A percentile compares a stretch with the other conserved stretches of the same genome.
Evolutionary conservation across 768 basidiomycete species (phyloP).

Genomic region (Leccinellum luteum): DNA sequence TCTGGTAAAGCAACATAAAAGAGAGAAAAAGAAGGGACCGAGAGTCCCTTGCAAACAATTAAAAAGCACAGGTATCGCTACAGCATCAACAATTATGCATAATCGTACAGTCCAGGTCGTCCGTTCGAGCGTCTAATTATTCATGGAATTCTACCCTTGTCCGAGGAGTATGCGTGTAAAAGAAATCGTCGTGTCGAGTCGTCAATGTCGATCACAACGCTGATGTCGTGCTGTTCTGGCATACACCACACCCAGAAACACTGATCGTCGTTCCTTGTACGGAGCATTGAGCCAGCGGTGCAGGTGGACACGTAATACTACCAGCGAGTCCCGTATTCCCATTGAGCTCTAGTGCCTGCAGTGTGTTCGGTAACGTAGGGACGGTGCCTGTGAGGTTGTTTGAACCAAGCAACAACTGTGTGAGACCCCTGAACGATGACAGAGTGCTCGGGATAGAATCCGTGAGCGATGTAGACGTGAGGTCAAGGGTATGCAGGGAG

Average conservation of each 20-base stretch:
- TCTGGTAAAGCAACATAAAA: too few species aligned
- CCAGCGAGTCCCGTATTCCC: conserved; percentile 40
- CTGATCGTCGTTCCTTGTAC: conserved; percentile 22
- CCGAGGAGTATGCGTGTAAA: not conserved
- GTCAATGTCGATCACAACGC: not conserved
- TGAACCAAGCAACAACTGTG: conserved; percentile 38
- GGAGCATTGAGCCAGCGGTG: conserved; percentile 18
- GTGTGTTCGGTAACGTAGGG: conserved; percentile 34
- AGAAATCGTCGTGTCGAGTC: conserved; percentile 1
- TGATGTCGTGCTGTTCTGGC: conserved; percentile 17
- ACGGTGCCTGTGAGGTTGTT: conserved; percentile 38
- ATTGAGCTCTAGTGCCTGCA: conserved; percentile 35
- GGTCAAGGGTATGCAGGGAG: conserved; percentile 37
- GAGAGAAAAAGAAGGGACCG: not conserved
- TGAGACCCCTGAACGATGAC: conserved; percentile 34
- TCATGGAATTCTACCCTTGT: conserved; percentile 1
- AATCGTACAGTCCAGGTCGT: not conserved
- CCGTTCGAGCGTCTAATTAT: conserved; percentile 2
- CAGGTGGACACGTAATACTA: conserved; percentile 13
- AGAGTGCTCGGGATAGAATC: conserved; percentile 36
- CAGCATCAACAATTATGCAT: conserved; percentile 8
- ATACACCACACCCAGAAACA: conserved; percentile 23
- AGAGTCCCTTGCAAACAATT: not conserved
- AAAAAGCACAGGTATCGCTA: conserved; percentile 12
- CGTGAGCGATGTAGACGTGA: conserved; percentile 39